Evolutionary conservation across 495 filamentous ascomycete species (phyloP).

Genomic region (Melanomma pulvis-pyrius): DNA sequence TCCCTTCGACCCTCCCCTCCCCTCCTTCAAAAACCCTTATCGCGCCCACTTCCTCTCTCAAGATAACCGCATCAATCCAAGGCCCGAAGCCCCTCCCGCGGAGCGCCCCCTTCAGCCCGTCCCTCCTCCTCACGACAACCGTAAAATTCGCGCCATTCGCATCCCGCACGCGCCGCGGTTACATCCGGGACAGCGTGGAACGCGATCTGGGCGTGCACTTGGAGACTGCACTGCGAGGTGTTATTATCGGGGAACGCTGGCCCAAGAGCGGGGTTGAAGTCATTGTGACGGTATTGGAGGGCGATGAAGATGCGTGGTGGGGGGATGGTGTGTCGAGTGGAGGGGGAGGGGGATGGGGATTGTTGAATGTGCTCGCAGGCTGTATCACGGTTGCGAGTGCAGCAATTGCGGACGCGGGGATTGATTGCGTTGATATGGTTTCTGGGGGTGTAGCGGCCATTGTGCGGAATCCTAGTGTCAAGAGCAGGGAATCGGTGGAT

Average conservation of each 20-base stretch:
- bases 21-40: slow-evolving; percentile 40
- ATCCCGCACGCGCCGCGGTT: slow-evolving; percentile 75
- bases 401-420: slow-evolving; percentile 92
- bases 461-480: slow-evolving; percentile 49
- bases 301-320: slow-evolving; percentile 74
- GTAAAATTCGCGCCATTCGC: slow-evolving; percentile 98
- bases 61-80: slow-evolving; percentile 89
- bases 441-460: slow-evolving; percentile 86
- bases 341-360: slow-evolving; percentile 60
- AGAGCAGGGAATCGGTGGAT: slow-evolving; percentile 37
- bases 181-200: slow-evolving; percentile 83
- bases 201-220: slow-evolving; percentile 88
- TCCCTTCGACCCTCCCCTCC: slow-evolving; percentile 60
- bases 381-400: slow-evolving; percentile 94
- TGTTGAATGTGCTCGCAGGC: slow-evolving; percentile 88
- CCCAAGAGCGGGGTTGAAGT: slow-evolving; percentile 95
- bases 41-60: slow-evolving; percentile 66
- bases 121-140: slow-evolving; percentile 85
- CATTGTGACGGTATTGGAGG: slow-evolving; percentile 88
- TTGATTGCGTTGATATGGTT: slow-evolving; percentile 92
- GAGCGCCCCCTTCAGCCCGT: slow-evolving; percentile 84
- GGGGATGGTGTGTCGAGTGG: slow-evolving; percentile 46
- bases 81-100: slow-evolving; percentile 88
- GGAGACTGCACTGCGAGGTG: slow-evolving; percentile 84
- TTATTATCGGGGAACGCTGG: slow-evolving; percentile 90